phyloP scores from a whole-genome alignment of 2,329 filamentous ascomycete genomes.

The Atkinsonella hypoxylon region DNA sequence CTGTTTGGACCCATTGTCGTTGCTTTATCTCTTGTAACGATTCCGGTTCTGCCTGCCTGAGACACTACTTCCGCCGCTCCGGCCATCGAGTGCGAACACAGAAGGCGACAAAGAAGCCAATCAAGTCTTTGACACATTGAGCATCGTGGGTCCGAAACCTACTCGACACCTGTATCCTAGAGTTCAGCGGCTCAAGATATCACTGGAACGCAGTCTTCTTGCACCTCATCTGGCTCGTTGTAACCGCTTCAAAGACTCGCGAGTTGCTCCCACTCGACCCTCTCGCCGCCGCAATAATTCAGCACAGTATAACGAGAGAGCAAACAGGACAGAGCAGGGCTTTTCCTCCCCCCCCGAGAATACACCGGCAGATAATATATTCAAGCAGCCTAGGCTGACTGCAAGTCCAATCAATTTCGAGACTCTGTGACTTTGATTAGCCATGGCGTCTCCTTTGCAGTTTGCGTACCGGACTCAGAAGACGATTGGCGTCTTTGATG shows the following conservation, averaged over 20 bases:
- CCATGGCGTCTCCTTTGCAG: conserved; percentile 88
- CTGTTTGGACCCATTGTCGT: not conserved
- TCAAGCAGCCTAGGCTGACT: conserved; percentile 12
- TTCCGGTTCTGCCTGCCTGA: not conserved
- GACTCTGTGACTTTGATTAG: conserved; percentile 76
- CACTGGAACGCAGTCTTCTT: not conserved
- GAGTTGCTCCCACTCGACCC: not conserved
- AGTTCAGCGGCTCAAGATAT: not conserved
- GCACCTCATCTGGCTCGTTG: not conserved
- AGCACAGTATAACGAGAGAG: not conserved
- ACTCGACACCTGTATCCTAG: not conserved
- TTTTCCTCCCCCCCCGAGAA: not conserved
- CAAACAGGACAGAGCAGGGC: not conserved
- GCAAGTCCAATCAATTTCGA: conserved; percentile 13
- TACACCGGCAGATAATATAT: not conserved
- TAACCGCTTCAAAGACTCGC: not conserved
- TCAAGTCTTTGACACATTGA: not conserved
- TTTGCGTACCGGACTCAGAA: conserved; percentile 96
- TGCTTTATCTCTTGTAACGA: not conserved
- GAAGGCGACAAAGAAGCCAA: conserved; percentile 2
- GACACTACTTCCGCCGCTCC: not conserved
- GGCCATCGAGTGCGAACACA: not conserved
- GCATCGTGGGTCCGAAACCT: not conserved
- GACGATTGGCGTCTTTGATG: conserved; percentile 87
- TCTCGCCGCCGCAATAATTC: not conserved